Conservation (phyloP, 2,329 filamentous ascomycete species). For the Karstenula rhodostoma region DNA sequence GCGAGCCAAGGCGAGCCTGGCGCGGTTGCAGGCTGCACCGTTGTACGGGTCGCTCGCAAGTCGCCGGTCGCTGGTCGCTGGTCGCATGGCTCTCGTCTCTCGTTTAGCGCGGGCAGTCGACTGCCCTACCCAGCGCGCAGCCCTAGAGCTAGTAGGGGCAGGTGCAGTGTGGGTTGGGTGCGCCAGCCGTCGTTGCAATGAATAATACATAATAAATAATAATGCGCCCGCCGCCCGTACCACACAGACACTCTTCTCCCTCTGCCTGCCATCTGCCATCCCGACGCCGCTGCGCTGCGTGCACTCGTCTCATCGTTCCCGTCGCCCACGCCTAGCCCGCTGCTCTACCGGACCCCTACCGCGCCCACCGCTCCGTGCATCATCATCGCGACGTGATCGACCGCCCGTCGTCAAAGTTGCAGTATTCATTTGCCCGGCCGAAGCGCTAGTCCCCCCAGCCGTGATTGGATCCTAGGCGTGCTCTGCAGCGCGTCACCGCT, state of each 20-base stretch:
- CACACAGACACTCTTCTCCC: neutral
- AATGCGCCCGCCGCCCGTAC: neutral
- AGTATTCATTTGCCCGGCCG: conserved; percentile 15
- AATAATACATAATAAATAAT: neutral
- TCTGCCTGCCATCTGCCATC: neutral
- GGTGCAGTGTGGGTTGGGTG: neutral
- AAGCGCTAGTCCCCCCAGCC: conserved; percentile 12
- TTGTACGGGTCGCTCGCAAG: no score
- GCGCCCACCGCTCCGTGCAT: conserved; percentile 3
- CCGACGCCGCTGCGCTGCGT: neutral
- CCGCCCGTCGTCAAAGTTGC: conserved; percentile 19
- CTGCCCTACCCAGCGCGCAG: conserved; percentile 5
- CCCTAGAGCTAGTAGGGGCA: neutral
- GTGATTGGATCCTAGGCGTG: conserved; percentile 7
- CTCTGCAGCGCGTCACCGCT: conserved; percentile 15
- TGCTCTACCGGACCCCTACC: neutral
- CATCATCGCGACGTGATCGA: conserved; percentile 18
- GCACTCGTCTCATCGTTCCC: neutral
- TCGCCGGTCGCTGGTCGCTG: no score
- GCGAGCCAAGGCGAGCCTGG: neutral
- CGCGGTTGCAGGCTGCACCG: conserved; percentile 2
- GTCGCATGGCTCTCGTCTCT: no score
- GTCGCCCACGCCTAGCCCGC: neutral
- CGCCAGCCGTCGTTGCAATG: neutral
- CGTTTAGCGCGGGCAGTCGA: conserved; percentile 6